Evolutionary conservation across 768 basidiomycete species (phyloP).

Genomic region (Kwoniella europaea): DNA sequence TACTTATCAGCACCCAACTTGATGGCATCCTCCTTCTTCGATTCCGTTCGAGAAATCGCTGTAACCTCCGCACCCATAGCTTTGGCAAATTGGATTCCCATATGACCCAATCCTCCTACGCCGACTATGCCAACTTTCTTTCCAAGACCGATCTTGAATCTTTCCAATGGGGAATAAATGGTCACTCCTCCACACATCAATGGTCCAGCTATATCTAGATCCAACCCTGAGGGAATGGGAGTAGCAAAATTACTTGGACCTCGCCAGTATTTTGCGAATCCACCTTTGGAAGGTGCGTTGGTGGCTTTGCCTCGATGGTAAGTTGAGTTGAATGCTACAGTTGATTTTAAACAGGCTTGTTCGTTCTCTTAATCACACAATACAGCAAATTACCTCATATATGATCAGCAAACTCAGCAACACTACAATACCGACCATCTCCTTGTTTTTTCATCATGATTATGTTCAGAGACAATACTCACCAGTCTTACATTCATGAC

Average conservation of each 20-base stretch:
- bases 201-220: constrained; percentile 17
- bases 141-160: constrained; percentile 25
- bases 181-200: constrained; percentile 34
- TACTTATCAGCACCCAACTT: constrained; percentile 66
- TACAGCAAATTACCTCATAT: too few species aligned
- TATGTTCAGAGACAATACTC: too few species aligned
- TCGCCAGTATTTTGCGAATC: not conserved
- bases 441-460: too few species aligned
- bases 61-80: constrained; percentile 66
- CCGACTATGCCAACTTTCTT: constrained; percentile 44
- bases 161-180: constrained; percentile 35
- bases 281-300: too few species aligned
- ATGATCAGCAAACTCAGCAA: too few species aligned
- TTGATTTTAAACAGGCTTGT: too few species aligned
- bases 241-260: not conserved
- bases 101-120: constrained; percentile 43
- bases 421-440: too few species aligned
- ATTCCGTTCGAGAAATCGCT: constrained; percentile 65
- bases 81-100: constrained; percentile 58
- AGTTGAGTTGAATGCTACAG: too few species aligned
- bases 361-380: too few species aligned
- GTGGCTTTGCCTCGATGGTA: too few species aligned
- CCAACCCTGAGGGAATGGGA: not conserved
- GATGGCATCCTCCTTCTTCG: constrained; percentile 65
- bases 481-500: too few species aligned